Base-by-base conservation (phyloP, 2,329 filamentous ascomycete genomes). In the Talaromyces islandicus region DNA sequence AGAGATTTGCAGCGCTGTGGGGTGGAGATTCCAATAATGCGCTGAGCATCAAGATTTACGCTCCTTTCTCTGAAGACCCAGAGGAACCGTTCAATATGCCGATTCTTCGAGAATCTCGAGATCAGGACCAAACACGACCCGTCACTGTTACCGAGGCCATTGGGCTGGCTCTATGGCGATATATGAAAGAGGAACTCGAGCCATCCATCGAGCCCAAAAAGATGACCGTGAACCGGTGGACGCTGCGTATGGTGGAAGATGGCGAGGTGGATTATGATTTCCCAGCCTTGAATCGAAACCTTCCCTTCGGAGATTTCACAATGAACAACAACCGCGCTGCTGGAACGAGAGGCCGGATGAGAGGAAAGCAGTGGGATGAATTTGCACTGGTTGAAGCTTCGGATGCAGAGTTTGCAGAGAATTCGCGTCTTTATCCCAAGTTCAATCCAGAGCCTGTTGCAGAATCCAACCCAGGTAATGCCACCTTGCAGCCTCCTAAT, bases 231-330 rank as follows among this genome's bases (percentile, higher is more conserved):
- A 87, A 88, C 65, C 77, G 79, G 61, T 88, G 85, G 85, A 83
- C 84, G 27, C 72, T 88, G 57, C 79, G 85, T n/a, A 87, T 88
- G 81, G 84, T 87, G 9, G 85, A 88, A 65, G 85, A 88, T 65
- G 85, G 83, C 6, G 85, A 88, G 66, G 82, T 88, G 2, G 85
- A 88, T 61, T 85, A 83, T 66, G 85, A 88, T 66, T 88, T 88
- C 63, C 85, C 85, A 6, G 79, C 85, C 0, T 72, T 88, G 32
- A 79, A 77, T 10, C 78, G 85, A 35, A 83, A 80, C 24, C 79
- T 82, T 64, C 81, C 83, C 0, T 79, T 88, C 58, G 79, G 80
- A 3, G 85, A 88, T 66, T 88, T 88, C 66, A 86, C 85, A 0
- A 86, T 83, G 2, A 88, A 88, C 73, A 88, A 88, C 69, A 87